Conservation (phyloP, 352 stramenopile genomes). For the Globisporangium acanthophoron region DNA sequence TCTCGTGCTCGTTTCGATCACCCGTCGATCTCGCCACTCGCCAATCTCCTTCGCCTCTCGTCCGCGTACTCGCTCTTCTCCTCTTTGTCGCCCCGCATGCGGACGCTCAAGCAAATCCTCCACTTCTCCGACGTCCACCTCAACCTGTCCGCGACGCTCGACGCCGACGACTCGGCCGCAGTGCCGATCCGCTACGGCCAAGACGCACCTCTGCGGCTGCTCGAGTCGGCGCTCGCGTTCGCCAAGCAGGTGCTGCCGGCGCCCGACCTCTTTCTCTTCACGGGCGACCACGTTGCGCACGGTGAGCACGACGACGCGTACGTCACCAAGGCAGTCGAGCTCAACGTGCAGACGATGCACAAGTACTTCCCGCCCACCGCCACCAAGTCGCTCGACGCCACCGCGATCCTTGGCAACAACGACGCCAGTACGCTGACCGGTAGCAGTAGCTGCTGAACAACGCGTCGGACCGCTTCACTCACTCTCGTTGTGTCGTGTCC, state of each 20-base stretch:
- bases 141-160: conserved; percentile 53
- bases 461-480: too few species aligned
- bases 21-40: too few species aligned
- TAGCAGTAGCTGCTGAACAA: too few species aligned
- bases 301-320: conserved; percentile 54
- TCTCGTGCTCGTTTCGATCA: too few species aligned
- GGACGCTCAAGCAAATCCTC: conserved; percentile 30
- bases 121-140: conserved; percentile 86
- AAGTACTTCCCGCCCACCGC: conserved; percentile 44
- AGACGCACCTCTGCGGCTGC: conserved; percentile 47
- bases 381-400: conserved; percentile 32
- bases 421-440: conserved; percentile 43
- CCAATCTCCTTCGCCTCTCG: too few species aligned
- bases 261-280: conserved; percentile 77
- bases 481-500: neutral
- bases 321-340: conserved; percentile 52
- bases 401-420: conserved; percentile 77
- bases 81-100: neutral
- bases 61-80: too few species aligned
- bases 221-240: conserved; percentile 66
- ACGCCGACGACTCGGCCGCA: conserved; percentile 24
- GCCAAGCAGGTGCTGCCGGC: conserved; percentile 45
- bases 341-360: conserved; percentile 62
- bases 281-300: conserved; percentile 72
- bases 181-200: conserved; percentile 43